Base-by-base conservation (phyloP, 73 alveolate species). In the Tetrahymena borealis region DNA sequence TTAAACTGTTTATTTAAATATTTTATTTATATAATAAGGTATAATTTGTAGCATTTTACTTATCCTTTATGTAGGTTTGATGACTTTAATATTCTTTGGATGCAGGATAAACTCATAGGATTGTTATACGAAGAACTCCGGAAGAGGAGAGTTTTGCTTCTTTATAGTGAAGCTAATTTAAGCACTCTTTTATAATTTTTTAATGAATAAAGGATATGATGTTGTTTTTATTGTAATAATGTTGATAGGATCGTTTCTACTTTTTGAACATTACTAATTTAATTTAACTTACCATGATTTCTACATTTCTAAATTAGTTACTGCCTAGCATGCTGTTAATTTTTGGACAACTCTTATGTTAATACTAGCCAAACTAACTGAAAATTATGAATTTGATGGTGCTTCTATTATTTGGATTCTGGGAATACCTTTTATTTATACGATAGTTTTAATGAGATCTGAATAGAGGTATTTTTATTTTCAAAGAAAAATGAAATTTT, bases 301-400 rank as follows among this genome's bases (percentile, higher is more conserved):
- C 35, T 85, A 79, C 32, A 40, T 79, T 40, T 78, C 95, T 3
- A 93, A 93, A 40, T 36, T 93, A 11, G 28, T 93, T 10, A 93
- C 90, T 12, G 91, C 93, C 5, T 41, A 93, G 91, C 95, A 93
- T 31, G 93, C 95, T 4, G 39, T 93, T 15, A 93, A 79, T 32
- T 60, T 93, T 91, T 93, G 95, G 95, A 93, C 95, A 28, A 39
- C 91, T 0, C 38, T 91, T 9, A 93, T 93, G 95, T 60, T 93
- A 20, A 93, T 93, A 13, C 79, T 93, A 32, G 95, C 93, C 3
- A 79, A 79, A 28, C 39, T 93, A 11, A 92, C 91, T 7, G 91
- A 85, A 35, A 90, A 93, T 39, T 79, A 91, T 35, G 60, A 93
- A 32, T 93, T 79, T 93, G 95, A 93, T 41, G 95, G 95, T 11